Conservation (phyloP, 169 alveolate genomes). For the Cryptosporidium ubiquitum region DNA sequence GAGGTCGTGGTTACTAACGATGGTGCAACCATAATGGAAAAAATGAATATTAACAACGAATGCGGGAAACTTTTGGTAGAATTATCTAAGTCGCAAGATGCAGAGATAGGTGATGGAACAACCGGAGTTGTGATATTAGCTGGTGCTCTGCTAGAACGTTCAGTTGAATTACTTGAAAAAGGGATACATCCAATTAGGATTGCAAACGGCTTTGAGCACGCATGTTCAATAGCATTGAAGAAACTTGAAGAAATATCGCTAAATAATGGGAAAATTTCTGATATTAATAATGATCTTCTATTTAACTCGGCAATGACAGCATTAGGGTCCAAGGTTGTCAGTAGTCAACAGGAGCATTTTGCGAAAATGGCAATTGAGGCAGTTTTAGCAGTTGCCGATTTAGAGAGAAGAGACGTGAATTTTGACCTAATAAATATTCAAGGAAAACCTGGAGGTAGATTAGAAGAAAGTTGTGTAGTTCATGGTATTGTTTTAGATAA, state of each 20-base stretch:
- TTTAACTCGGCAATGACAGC: slow-evolving; percentile 95
- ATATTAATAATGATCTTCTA: slow-evolving; percentile 80
- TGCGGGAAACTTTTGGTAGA: slow-evolving; percentile 98
- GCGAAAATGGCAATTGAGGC: slow-evolving; percentile 97
- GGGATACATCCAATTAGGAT: slow-evolving; percentile 98
- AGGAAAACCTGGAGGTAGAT: slow-evolving; percentile 96
- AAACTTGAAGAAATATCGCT: slow-evolving; percentile 91
- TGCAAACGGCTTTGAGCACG: slow-evolving; percentile 98
- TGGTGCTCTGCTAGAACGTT: slow-evolving; percentile 96
- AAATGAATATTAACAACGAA: slow-evolving; percentile 94
- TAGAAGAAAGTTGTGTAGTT: slow-evolving; percentile 94
- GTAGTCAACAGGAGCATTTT: slow-evolving; percentile 89
- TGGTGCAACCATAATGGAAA: slow-evolving; percentile 95
- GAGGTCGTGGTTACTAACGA: slow-evolving; percentile 98
- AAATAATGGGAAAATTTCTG: slow-evolving; percentile 80
- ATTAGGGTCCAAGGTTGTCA: slow-evolving; percentile 97
- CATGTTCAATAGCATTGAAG: slow-evolving; percentile 94
- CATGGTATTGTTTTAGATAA: slow-evolving; percentile 96
- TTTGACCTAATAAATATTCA: slow-evolving; percentile 96
- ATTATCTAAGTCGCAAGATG: slow-evolving; percentile 97
- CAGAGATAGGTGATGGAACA: slow-evolving; percentile 99
- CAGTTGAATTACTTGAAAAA: slow-evolving; percentile 93
- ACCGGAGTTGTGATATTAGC: slow-evolving; percentile 99
- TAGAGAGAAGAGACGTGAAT: slow-evolving; percentile 96
- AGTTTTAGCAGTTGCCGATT: slow-evolving; percentile 97